Evolutionary conservation across 495 filamentous ascomycete species (phyloP).

Genomic region (Aspergillus indologenus): DNA sequence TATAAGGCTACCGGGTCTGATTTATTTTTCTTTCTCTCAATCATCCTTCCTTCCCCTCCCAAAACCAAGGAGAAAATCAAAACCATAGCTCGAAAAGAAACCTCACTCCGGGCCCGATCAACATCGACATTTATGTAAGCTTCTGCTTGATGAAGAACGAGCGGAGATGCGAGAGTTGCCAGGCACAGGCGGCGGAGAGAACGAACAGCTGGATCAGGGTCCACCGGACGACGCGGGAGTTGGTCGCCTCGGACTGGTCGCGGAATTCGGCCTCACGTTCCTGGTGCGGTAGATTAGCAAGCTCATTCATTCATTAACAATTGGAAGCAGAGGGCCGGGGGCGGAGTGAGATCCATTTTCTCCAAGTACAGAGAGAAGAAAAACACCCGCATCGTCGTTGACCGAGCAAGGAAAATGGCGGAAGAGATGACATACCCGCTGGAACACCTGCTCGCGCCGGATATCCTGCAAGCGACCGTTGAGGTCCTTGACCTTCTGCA

Average conservation of each 20-base stretch:
- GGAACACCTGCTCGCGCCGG: conserved; percentile 90
- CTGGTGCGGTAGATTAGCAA: conserved; percentile 40
- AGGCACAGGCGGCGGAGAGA: conserved; percentile 88
- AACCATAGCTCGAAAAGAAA: neutral
- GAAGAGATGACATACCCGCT: conserved; percentile 61
- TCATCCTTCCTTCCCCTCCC: neutral
- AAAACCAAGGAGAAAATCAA: neutral
- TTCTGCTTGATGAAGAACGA: conserved; percentile 99
- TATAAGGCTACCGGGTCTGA: neutral
- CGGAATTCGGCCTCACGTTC: conserved; percentile 98
- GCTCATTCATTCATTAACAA: too few relatives aligned
- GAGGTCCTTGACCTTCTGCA: conserved; percentile 83
- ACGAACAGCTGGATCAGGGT: conserved; percentile 84
- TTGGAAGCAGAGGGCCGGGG: too few relatives aligned
- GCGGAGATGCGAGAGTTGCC: conserved; percentile 92
- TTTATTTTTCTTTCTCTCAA: neutral
- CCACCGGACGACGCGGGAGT: conserved; percentile 91
- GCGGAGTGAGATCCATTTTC: too few relatives aligned
- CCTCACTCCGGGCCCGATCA: neutral
- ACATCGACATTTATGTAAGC: conserved; percentile 55
- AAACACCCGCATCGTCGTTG: too few relatives aligned
- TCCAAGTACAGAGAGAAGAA: too few relatives aligned
- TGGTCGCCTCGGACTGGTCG: conserved; percentile 93
- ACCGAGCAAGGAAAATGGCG: too few relatives aligned
- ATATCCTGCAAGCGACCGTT: conserved; percentile 88